Evolutionary conservation across 176 grass and related monocot species (phyloP).

Genomic region (Elaeis guineensis): DNA sequence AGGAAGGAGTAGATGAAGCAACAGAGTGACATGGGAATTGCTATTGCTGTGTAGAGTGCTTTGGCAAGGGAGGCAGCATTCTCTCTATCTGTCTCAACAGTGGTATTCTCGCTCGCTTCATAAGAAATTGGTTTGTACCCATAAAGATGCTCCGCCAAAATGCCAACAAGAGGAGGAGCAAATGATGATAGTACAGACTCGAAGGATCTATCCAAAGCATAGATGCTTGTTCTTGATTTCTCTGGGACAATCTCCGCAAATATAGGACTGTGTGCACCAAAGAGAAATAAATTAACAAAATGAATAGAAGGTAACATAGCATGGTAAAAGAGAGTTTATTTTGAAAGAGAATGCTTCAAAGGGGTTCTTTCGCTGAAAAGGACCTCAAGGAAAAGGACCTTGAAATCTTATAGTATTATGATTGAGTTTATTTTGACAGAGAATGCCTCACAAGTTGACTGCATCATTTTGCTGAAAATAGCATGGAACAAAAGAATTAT

Average conservation of each 20-base stretch:
- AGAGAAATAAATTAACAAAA: background rate
- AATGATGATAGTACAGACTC: slow-evolving; percentile 77
- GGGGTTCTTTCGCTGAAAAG: too few relatives aligned
- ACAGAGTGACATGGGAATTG: slow-evolving; percentile 53
- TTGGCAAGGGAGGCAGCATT: slow-evolving; percentile 79
- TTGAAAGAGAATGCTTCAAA: too few relatives aligned
- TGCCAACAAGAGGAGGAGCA: slow-evolving; percentile 61
- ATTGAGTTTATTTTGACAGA: too few relatives aligned
- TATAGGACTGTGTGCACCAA: slow-evolving; percentile 53
- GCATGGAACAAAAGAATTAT: too few relatives aligned
- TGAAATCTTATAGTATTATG: too few relatives aligned
- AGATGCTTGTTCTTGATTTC: slow-evolving; percentile 81
- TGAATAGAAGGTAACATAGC: too few relatives aligned
- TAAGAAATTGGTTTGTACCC: slow-evolving; percentile 42
- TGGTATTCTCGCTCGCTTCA: slow-evolving; percentile 18
- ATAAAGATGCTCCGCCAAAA: slow-evolving; percentile 56
- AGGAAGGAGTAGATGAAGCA: slow-evolving; percentile 74
- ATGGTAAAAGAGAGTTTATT: too few relatives aligned
- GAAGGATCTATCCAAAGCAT: slow-evolving; percentile 70
- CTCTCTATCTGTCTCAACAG: slow-evolving; percentile 30
- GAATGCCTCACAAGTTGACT: too few relatives aligned
- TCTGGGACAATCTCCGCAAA: slow-evolving; percentile 91
- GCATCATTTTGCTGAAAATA: too few relatives aligned
- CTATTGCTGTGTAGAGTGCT: slow-evolving; percentile 69
- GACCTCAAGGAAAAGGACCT: too few relatives aligned